These are phyloP conservation scores for Magnaporthiopsis rhizophila DNA, from an alignment of 2,329 filamentous ascomycete genomes.

Conservation along the genomic window DNA sequence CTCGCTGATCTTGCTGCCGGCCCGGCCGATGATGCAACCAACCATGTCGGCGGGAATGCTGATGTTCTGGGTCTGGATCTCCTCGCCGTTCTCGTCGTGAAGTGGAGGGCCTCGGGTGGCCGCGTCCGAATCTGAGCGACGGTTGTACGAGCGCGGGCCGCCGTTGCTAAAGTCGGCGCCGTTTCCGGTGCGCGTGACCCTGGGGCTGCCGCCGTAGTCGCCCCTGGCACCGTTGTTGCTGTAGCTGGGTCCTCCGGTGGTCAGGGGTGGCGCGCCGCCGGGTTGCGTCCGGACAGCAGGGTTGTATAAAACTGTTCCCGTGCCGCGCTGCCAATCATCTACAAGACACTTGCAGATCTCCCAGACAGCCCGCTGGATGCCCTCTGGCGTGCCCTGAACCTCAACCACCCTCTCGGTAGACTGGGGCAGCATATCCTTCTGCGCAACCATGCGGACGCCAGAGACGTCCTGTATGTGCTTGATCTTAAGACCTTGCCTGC, in stretches of 20 bases:
- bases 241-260: constrained; percentile 9
- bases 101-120: constrained; percentile 74
- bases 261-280: constrained; percentile 35
- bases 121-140: constrained; percentile 78
- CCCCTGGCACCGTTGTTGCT: constrained; percentile 38
- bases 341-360: constrained; percentile 98
- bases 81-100: constrained; percentile 92
- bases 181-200: constrained; percentile 92
- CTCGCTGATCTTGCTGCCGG: constrained; percentile 95
- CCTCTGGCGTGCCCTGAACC: constrained; percentile 87
- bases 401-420: constrained; percentile 98
- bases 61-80: constrained; percentile 98
- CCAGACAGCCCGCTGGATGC: constrained; percentile 94
- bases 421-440: constrained; percentile 99
- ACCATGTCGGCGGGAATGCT: constrained; percentile 99
- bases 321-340: constrained; percentile 95
- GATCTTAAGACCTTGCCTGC: constrained; percentile 93
- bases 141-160: constrained; percentile 58
- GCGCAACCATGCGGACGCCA: constrained; percentile 96
- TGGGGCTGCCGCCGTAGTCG: constrained; percentile 44
- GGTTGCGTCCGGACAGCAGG: constrained; percentile 82
- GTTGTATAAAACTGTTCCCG: constrained; percentile 95
- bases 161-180: constrained; percentile 95
- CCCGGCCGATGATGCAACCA: constrained; percentile 95
- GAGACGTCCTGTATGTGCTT: constrained; percentile 98